Conservation (phyloP, 2,329 filamentous ascomycete species). For the Neopestalotiopsis sp. region DNA sequence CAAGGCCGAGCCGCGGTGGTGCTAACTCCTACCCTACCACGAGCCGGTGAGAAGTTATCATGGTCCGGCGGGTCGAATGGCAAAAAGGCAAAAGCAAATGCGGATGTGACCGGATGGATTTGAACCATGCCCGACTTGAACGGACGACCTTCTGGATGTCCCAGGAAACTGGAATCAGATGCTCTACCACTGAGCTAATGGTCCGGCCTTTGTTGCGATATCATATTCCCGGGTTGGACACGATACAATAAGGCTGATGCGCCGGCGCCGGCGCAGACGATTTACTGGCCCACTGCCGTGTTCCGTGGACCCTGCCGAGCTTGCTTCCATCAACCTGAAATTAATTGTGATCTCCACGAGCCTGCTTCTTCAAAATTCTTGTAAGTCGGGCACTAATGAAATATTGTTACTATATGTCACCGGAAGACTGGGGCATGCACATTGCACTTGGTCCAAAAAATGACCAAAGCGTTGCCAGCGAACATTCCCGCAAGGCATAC, state of each 20-base stretch:
- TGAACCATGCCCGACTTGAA: constrained; percentile 2
- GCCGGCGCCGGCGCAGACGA: neutral
- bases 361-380: neutral
- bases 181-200: constrained; percentile 2
- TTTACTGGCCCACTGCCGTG: neutral
- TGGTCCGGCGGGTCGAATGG: no score
- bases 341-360: neutral
- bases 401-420: neutral
- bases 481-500: no score
- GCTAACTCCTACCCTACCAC: no score
- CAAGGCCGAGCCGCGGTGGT: no score
- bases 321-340: neutral
- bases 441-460: neutral
- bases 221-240: neutral
- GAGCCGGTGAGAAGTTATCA: no score
- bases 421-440: neutral
- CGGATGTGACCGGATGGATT: neutral
- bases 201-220: neutral
- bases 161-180: neutral
- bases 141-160: constrained; percentile 3
- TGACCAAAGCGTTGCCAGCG: neutral
- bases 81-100: neutral
- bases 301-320: neutral
- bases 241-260: neutral
- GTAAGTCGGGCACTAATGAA: neutral